Percentiles rank a stretch among this genome's conserved stretches.
These are phyloP conservation scores for Ascochyta rabiei DNA, from an alignment of 2,329 filamentous ascomycete species.

Conservation along the genomic window DNA sequence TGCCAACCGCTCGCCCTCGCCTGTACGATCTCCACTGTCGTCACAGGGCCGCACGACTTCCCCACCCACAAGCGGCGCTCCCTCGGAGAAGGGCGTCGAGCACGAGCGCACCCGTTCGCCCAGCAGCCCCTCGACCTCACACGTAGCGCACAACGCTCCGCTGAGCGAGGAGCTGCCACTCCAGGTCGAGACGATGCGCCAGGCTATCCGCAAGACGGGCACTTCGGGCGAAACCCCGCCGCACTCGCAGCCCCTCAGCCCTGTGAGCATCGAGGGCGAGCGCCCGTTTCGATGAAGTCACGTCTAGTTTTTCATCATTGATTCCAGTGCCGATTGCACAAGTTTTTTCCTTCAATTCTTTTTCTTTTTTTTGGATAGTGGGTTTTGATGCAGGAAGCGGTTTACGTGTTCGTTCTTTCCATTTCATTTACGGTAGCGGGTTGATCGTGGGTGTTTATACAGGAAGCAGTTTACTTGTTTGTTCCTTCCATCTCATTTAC, in stretches of 20 bases:
- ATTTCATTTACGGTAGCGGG: neutral
- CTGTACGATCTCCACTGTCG: slow-evolving; percentile 78
- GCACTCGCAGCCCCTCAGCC: slow-evolving; percentile 48
- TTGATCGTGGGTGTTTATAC: slow-evolving; percentile 4
- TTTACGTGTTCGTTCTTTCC: slow-evolving; percentile 9
- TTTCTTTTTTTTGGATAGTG: slow-evolving; percentile 1
- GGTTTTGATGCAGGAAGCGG: slow-evolving; percentile 5
- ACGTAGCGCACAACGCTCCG: slow-evolving; percentile 60
- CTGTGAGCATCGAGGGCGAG: slow-evolving; percentile 47
- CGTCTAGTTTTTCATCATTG: neutral
- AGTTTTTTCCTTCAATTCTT: too few species aligned
- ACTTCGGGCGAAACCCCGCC: slow-evolving; percentile 73
- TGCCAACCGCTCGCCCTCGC: slow-evolving; percentile 73
- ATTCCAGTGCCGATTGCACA: neutral
- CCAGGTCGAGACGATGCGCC: slow-evolving; percentile 91
- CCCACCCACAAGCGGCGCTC: slow-evolving; percentile 76
- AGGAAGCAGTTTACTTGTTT: slow-evolving; percentile 3
- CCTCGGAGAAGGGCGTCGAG: slow-evolving; percentile 76
- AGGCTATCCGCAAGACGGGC: slow-evolving; percentile 82
- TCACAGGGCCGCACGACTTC: slow-evolving; percentile 72
- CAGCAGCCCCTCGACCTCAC: slow-evolving; percentile 60
- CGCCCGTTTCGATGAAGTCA: slow-evolving; percentile 36
- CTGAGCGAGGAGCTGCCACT: slow-evolving; percentile 74
- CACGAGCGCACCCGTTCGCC: slow-evolving; percentile 66
- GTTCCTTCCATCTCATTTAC: slow-evolving; percentile 13